Percentiles rank a stretch among this genome's conserved stretches.
phyloP scores from a whole-genome alignment of 192 early-diverging fungal genomes.

The Thamnidium elegans region DNA sequence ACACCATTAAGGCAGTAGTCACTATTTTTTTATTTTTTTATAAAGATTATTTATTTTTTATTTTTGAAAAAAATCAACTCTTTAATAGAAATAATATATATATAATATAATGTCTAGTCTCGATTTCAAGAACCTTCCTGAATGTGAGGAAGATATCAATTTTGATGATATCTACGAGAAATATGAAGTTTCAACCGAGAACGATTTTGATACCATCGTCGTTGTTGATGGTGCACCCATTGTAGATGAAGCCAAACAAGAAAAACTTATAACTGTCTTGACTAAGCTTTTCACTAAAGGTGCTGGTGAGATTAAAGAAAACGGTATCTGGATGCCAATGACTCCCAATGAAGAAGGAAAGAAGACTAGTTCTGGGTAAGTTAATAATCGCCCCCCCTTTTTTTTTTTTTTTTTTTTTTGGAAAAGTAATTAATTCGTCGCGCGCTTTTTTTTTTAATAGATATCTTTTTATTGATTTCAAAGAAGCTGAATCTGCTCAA shows the following conservation, averaged over 20 bases:
- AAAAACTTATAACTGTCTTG: constrained; percentile 71
- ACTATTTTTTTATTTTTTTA: too few species aligned
- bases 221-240: constrained; percentile 92
- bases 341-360: constrained; percentile 61
- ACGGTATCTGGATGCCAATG: constrained; percentile 88
- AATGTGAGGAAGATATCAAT: constrained; percentile 79
- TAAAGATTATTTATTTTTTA: too few species aligned
- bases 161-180: constrained; percentile 87
- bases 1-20: too few species aligned
- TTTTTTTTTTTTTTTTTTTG: too few species aligned
- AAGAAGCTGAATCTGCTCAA: constrained; percentile 78
- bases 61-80: not conserved
- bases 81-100: not conserved
- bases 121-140: constrained; percentile 62
- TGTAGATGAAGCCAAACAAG: constrained; percentile 83
- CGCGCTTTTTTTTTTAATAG: not conserved
- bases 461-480: constrained; percentile 93
- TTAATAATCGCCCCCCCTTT: not conserved
- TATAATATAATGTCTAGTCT: constrained; percentile 29
- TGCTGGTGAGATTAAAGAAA: constrained; percentile 74
- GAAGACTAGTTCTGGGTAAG: constrained; percentile 68
- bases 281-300: constrained; percentile 78
- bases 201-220: constrained; percentile 78
- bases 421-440: not conserved
- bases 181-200: constrained; percentile 67